phyloP scores from a whole-genome alignment of 1,284 basidiomycete genomes.

The Tranzscheliella williamsii region DNA sequence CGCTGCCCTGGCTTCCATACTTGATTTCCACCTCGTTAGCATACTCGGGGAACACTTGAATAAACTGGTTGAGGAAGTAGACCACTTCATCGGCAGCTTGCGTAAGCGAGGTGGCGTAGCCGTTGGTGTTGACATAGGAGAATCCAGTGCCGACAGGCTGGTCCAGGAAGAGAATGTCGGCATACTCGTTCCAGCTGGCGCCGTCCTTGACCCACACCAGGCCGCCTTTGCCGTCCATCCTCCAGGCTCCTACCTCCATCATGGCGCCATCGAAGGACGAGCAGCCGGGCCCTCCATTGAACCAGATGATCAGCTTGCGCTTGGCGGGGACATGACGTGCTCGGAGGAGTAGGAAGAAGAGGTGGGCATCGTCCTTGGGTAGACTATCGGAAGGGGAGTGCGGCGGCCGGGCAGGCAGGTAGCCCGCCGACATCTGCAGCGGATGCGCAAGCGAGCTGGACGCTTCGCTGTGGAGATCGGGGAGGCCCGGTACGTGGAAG shows the following conservation, averaged over 20 bases:
- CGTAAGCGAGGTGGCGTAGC: conserved; percentile 71
- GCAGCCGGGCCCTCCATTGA: conserved; percentile 95
- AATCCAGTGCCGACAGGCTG: conserved; percentile 95
- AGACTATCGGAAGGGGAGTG: background rate
- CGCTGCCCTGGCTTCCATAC: conserved; percentile 65
- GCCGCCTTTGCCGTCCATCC: conserved; percentile 74
- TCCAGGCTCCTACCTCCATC: conserved; percentile 95
- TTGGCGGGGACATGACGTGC: conserved; percentile 83
- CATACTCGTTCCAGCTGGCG: conserved; percentile 98
- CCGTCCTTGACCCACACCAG: conserved; percentile 71
- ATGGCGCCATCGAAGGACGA: conserved; percentile 95
- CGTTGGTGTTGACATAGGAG: conserved; percentile 83
- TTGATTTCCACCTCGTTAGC: conserved; percentile 48
- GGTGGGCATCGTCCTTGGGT: conserved; percentile 68
- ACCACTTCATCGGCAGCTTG: conserved; percentile 80
- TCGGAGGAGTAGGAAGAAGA: conserved; percentile 89
- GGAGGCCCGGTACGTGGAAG: conserved; percentile 37
- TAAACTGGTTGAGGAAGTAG: conserved; percentile 84
- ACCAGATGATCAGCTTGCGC: conserved; percentile 90
- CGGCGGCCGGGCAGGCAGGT: conserved; percentile 42
- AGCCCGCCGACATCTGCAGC: conserved; percentile 49
- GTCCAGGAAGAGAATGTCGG: conserved; percentile 95
- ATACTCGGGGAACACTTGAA: conserved; percentile 87
- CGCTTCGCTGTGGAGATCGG: conserved; percentile 28
- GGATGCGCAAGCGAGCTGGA: conserved; percentile 26